phyloP scores from a whole-genome alignment of 768 basidiomycete genomes.

The Gloeopeniophorella convolvens region DNA sequence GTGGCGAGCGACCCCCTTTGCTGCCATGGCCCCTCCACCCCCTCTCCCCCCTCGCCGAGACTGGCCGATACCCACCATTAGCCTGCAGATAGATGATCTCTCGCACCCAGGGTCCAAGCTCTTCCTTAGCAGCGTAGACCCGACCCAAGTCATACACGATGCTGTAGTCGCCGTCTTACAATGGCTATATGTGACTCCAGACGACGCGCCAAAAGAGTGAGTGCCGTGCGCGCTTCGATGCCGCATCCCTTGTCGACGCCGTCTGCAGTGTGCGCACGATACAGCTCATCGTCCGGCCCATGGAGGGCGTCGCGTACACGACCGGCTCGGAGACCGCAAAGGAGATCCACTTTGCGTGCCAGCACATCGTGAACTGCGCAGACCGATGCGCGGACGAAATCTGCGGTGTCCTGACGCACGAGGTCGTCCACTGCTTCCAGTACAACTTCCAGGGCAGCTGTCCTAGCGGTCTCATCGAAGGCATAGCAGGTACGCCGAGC shows the following conservation, averaged over 20 bases:
- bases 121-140: conserved; percentile 47
- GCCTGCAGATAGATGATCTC: conserved; percentile 49
- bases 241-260: neutral
- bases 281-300: conserved; percentile 52
- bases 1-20: too few relatives aligned
- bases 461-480: conserved; percentile 71
- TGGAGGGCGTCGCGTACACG: conserved; percentile 69
- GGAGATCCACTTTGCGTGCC: conserved; percentile 67
- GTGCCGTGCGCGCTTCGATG: neutral
- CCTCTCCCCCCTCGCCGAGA: conserved; percentile 20
- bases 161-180: conserved; percentile 24
- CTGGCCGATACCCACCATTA: conserved; percentile 50
- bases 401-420: conserved; percentile 62
- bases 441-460: conserved; percentile 53
- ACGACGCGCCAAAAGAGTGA: conserved; percentile 17
- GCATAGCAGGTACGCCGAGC: conserved; percentile 57
- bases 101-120: conserved; percentile 45
- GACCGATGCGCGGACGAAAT: conserved; percentile 52
- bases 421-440: conserved; percentile 78
- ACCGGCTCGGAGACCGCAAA: conserved; percentile 50
- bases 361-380: conserved; percentile 47
- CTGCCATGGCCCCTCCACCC: conserved; percentile 3
- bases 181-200: conserved; percentile 16
- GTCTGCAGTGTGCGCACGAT: conserved; percentile 32
- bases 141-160: conserved; percentile 29